Percentiles rank a stretch among this genome's conserved stretches.
These are phyloP conservation scores for Pyricularia sp. DNA, from an alignment of 2,329 filamentous ascomycete genomes.

Conservation along the genomic window DNA sequence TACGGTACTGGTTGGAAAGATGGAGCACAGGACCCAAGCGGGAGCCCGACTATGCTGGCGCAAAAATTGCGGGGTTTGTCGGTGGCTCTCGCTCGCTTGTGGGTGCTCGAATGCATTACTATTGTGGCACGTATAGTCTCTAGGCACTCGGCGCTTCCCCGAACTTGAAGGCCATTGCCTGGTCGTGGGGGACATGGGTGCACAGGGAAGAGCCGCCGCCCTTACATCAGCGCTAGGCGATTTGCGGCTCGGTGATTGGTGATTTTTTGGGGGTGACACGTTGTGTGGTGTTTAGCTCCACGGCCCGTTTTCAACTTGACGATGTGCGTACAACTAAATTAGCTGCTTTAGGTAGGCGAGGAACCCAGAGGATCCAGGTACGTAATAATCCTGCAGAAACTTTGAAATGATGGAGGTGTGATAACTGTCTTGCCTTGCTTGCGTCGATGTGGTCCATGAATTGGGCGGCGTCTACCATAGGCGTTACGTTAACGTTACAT, in stretches of 20 bases:
- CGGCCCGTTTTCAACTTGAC: not conserved
- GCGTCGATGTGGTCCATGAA: not conserved
- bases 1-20: not conserved
- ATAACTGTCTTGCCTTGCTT: not conserved
- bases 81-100: not conserved
- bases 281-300: not conserved
- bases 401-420: not conserved
- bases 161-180: not conserved
- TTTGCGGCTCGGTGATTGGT: not conserved
- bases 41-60: not conserved
- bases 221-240: not conserved
- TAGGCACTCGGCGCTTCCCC: not conserved
- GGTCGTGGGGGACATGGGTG: not conserved
- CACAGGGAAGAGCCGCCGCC: not conserved
- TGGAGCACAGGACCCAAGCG: not conserved
- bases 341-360: not conserved
- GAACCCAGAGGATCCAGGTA: not conserved
- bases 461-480: not conserved
- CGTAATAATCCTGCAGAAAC: not conserved
- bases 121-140: not conserved
- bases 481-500: not conserved
- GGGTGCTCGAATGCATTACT: not conserved
- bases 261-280: not conserved
- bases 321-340: not conserved
- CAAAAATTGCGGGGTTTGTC: not conserved